Evolutionary conservation across 345 rosid species (phyloP).

Genomic region (Corchorus capsularis): DNA sequence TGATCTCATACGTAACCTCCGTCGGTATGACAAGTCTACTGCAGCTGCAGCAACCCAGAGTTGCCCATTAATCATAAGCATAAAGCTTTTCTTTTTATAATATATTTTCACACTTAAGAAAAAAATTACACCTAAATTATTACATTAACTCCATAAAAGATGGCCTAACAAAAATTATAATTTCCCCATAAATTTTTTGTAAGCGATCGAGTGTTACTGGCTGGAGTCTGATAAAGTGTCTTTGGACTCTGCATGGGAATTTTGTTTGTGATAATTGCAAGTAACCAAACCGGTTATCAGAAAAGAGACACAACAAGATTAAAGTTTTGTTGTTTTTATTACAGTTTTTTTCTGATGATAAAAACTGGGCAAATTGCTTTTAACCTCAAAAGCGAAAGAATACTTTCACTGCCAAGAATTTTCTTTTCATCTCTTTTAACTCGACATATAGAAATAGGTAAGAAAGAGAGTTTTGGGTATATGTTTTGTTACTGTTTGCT

Average conservation of each 20-base stretch:
- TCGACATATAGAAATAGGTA: not conserved
- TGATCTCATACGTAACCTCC: constrained; percentile 4
- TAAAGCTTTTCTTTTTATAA: not conserved
- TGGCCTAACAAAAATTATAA: no score
- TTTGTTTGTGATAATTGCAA: not conserved
- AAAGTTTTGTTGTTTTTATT: not conserved
- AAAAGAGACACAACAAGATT: not conserved
- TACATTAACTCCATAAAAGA: no score
- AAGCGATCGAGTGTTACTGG: no score
- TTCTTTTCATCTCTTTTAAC: not conserved
- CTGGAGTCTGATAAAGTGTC: no score
- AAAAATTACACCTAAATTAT: no score
- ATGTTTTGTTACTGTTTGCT: not conserved
- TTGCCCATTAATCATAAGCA: not conserved
- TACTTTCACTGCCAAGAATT: not conserved
- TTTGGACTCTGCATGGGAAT: not conserved
- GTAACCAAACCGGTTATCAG: not conserved
- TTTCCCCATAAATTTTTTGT: no score
- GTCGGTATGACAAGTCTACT: not conserved
- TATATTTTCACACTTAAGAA: no score
- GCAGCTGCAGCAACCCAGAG: not conserved
- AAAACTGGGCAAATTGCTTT: not conserved
- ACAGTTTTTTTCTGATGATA: not conserved
- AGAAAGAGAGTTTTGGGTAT: not conserved
- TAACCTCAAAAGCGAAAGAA: not conserved